Percentiles rank a stretch among this genome's conserved stretches.
Conservation (phyloP, 2,329 filamentous ascomycete genomes). For the Aspergillus quadricinctus region DNA sequence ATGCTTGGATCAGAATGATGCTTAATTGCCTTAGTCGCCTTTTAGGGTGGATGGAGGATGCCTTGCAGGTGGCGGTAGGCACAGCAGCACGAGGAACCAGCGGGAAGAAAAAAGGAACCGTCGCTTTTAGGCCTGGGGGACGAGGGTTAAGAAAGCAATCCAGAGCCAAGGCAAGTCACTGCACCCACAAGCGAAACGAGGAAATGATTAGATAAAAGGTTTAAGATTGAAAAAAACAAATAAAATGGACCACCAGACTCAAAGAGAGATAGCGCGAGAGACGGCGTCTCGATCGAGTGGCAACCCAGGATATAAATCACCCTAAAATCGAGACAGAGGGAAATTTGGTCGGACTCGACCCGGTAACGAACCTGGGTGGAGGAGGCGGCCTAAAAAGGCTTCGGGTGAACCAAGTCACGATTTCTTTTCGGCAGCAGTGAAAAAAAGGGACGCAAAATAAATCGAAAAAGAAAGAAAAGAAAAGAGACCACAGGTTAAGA, state of each 20-base stretch:
- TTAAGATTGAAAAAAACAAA: conserved; percentile 5
- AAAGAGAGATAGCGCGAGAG: conserved; percentile 21
- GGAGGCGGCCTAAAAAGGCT: conserved; percentile 29
- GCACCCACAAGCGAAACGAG: conserved; percentile 4
- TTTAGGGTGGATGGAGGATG: conserved; percentile 32
- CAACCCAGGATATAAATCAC: conserved; percentile 20
- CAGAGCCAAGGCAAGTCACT: conserved; percentile 5
- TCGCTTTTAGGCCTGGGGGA: conserved; percentile 18
- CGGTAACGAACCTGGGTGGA: conserved; percentile 26
- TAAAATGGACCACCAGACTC: conserved; percentile 13
- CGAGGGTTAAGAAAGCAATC: conserved; percentile 20
- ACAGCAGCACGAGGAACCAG: conserved; percentile 32
- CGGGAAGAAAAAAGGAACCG: conserved; percentile 21
- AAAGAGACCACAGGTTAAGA: conserved; percentile 4
- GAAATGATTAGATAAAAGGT: conserved; percentile 2
- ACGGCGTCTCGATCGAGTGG: conserved; percentile 23
- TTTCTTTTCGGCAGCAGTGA: conserved; percentile 24
- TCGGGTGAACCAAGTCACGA: conserved; percentile 15
- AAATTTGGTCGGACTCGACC: conserved; percentile 22
- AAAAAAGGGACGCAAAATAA: background rate
- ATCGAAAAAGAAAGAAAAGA: conserved; percentile 4
- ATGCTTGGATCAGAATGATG: conserved; percentile 23
- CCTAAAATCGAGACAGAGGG: conserved; percentile 22
- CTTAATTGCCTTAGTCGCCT: conserved; percentile 38
- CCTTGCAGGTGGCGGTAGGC: conserved; percentile 36